Conservation (phyloP, 106 monocot species). For the Dioscorea alata region DNA sequence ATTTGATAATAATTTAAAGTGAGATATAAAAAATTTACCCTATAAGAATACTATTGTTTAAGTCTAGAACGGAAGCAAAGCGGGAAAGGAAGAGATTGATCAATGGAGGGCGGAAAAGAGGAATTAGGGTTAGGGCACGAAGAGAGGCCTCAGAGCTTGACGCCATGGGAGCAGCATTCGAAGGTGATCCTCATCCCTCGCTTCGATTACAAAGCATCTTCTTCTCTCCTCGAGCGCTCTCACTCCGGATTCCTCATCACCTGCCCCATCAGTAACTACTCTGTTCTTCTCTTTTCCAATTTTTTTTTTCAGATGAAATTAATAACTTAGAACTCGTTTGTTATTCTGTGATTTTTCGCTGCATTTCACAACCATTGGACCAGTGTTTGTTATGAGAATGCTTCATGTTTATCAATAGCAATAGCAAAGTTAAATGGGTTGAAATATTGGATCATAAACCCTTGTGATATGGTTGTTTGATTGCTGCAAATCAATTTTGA, state of each 20-base stretch:
- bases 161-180: conserved; percentile 96
- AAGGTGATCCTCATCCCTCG: conserved; percentile 85
- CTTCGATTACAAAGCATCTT: conserved; percentile 74
- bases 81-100: not conserved
- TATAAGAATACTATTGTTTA: no score
- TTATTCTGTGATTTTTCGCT: not conserved
- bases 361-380: not conserved
- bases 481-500: no score
- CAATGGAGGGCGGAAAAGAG: not conserved
- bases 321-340: not conserved
- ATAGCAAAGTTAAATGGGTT: not conserved
- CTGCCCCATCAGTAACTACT: conserved; percentile 79
- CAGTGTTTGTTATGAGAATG: not conserved
- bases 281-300: not conserved
- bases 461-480: no score
- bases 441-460: no score
- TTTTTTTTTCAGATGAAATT: not conserved
- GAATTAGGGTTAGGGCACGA: not conserved
- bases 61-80: not conserved
- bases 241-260: conserved; percentile 91
- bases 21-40: no score
- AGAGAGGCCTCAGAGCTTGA: conserved; percentile 14
- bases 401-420: not conserved
- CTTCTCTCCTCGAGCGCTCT: conserved; percentile 50
- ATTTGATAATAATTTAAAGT: no score